Base-by-base conservation (phyloP, 164 flowering plant genomes). In the Annona squamosa region DNA sequence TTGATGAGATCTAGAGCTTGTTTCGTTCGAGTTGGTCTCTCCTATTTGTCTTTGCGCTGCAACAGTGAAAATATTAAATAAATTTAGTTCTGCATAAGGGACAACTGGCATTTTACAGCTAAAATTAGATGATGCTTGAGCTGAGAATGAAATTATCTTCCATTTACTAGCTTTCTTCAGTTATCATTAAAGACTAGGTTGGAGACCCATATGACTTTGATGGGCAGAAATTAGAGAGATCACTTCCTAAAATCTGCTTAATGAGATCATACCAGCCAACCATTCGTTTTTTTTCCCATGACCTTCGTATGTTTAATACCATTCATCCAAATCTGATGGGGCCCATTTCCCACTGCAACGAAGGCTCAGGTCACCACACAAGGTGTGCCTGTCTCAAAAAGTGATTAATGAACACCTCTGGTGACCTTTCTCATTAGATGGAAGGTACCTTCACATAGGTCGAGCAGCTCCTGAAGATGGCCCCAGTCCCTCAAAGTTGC, bases 1-100 rank as follows among this genome's bases (percentile, higher is more conserved):
- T 81, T 96, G 99, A 81, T 96, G 99, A 70, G 99, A 96, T 84
- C 98, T 87, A 37, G 99, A 96, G 83, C 99, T 96, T 47, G 87
- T 78, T 83, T 93, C 99, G 77, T 96, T 96, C 75, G 92, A 81
- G 44, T 86, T 66, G 17, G 97, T 96, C 82, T 96, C 99, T 46
- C 94, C 98, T 46, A 85, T 84, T 84, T 87, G 88, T 75, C 99
- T 91, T 82, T 96, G 93, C 74, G 93, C 99, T 93, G 90, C 83
- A 79, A 80, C 47, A 70, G 81, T 56, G 46, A 61, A 69, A 68
- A 45, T 66, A 41, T 26, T 19, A 13, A 12, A 52, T 75, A 67
- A 73, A 66, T 37, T 72, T 72, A 46, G 52, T 46, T 44, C 42
- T 2, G 48, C 70, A 75, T 4, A 48, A 63, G 64, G 0, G 5